Conservation (phyloP, 352 stramenopile genomes). For the Discostella stelligera region DNA sequence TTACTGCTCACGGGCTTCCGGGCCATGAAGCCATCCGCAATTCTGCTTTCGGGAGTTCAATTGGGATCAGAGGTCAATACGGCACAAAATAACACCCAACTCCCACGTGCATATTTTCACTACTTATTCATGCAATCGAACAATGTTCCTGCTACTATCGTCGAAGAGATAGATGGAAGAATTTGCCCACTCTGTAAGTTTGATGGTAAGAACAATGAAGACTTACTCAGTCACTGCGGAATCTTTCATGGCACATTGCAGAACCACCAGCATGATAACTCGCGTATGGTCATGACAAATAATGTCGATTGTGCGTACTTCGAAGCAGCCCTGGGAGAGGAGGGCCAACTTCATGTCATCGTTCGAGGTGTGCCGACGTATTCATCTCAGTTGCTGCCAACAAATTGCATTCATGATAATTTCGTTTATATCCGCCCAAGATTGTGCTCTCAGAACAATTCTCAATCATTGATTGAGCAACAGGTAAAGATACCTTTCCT, state of each 20-base stretch:
- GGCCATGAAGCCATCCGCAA: neutral
- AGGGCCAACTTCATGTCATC: constrained; percentile 32
- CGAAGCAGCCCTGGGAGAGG: constrained; percentile 25
- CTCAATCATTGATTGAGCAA: neutral
- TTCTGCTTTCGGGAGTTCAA: constrained; percentile 5
- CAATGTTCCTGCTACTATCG: constrained; percentile 21
- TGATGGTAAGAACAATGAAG: constrained; percentile 33
- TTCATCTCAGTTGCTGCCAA: constrained; percentile 5
- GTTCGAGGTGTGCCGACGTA: constrained; percentile 13
- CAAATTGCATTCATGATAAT: constrained; percentile 1
- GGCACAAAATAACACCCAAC: neutral
- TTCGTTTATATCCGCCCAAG: constrained; percentile 26
- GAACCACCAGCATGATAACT: constrained; percentile 1
- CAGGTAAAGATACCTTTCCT: constrained; percentile 23
- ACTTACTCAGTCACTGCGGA: constrained; percentile 32
- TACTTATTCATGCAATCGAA: constrained; percentile 38
- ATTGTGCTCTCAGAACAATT: neutral
- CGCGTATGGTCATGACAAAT: neutral
- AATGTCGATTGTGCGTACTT: constrained; percentile 20
- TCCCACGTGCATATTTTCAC: constrained; percentile 38
- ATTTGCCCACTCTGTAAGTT: constrained; percentile 34
- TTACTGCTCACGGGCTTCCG: neutral
- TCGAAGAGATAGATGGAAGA: constrained; percentile 23
- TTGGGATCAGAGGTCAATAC: neutral
- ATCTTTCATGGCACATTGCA: constrained; percentile 30